Base-by-base conservation (phyloP, 1,284 basidiomycete genomes). In the Amanita bisporigera region DNA sequence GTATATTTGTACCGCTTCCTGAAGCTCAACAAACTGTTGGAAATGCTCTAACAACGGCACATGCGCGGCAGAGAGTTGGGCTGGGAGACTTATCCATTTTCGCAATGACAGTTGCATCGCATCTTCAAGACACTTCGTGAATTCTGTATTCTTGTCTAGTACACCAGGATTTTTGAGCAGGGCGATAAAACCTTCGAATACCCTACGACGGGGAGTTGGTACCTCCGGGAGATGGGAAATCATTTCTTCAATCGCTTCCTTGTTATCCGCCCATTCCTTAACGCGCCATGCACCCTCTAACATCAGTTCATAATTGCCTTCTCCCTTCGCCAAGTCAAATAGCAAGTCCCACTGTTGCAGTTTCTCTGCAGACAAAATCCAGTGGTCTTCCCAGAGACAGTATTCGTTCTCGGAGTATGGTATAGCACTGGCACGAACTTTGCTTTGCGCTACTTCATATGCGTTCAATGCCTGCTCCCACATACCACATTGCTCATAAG, bases 331-430 rank as follows among this genome's bases (percentile, higher is more conserved):
- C n/a, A 99, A 87, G 60, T 99, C 97, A 68, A 94, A 90, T 19
- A 99, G 85, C 45, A 94, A 89, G 68, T 99, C 98, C 98, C 98
- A 99, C 75, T 99, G 93, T 78, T 99, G 98, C 31, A 99, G 84
- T 81, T 99, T 99, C 80, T 98, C 95, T 0, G 96, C 93, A 5
- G 97, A 90, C 19, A 98, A 83, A 69, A 99, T 94, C 98, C 98
- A 99, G 79, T 99, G 98, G 77, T 99, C 98, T 79, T 99, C 98
- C 98, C 98, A 99, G 21, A 99, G 84, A 74, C 94, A 96, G 79
- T 98, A 99, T 79, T 99, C 98, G 7, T 93, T 88, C 80, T 99
- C 98, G 41, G 94, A 93, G 83, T 98, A 99, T 1, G 96, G 91
- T 58, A 99, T 89, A 15, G 88, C 83, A 6, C 95, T 95, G 14